These are phyloP conservation scores for Avena sativa DNA, from an alignment of 176 grass and related monocot genomes.

Conservation along the genomic window DNA sequence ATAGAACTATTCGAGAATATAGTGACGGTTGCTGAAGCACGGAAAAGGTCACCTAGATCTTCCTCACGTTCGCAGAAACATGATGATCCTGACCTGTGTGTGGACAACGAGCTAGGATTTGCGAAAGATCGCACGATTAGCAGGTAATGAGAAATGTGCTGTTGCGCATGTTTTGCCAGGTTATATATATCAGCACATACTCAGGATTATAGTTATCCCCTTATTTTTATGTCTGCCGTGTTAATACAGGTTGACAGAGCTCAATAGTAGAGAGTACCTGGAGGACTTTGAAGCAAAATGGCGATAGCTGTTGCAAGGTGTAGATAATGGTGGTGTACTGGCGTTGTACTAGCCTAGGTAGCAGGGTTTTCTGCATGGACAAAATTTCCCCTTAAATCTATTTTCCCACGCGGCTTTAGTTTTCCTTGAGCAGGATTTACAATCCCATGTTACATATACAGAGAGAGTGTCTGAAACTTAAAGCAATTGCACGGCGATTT, in stretches of 20 bases:
- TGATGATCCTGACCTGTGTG: conserved; percentile 78
- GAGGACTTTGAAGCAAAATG: conserved; percentile 67
- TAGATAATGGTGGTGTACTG: conserved; percentile 6
- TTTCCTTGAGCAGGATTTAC: neutral
- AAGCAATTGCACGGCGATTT: too few relatives aligned
- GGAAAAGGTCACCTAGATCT: conserved; percentile 57
- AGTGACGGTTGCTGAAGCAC: conserved; percentile 69
- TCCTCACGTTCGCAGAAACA: conserved; percentile 52
- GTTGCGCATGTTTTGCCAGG: neutral
- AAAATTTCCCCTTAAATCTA: neutral
- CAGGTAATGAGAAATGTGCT: conserved; percentile 51
- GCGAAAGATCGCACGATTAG: conserved; percentile 92
- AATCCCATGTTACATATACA: neutral
- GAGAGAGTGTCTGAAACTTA: too few relatives aligned
- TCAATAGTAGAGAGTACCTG: conserved; percentile 86
- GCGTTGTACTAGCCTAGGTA: conserved; percentile 41
- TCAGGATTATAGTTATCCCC: neutral
- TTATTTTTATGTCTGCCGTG: neutral
- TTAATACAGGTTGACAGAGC: conserved; percentile 78
- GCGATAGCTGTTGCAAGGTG: conserved; percentile 39
- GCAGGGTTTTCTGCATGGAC: neutral
- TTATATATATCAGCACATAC: neutral
- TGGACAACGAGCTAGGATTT: conserved; percentile 92
- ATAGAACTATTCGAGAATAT: conserved; percentile 72
- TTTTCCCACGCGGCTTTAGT: conserved; percentile 6